These are phyloP conservation scores for Backusella circina DNA, from an alignment of 192 early-diverging fungal genomes.

Conservation along the genomic window DNA sequence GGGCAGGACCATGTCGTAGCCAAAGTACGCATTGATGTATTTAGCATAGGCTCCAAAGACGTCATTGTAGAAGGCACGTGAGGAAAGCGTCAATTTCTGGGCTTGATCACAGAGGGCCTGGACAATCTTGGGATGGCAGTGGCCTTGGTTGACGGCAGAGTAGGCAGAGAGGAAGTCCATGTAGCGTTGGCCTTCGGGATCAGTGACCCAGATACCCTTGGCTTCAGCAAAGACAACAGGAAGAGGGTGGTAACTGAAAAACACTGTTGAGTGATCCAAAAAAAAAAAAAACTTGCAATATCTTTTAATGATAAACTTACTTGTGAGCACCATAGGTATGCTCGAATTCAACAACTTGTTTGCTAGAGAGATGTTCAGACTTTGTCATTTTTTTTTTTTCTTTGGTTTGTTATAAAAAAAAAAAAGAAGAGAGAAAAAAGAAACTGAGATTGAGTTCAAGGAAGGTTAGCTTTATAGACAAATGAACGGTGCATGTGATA, in stretches of 20 bases:
- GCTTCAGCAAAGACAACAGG: constrained; percentile 89
- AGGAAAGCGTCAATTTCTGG: constrained; percentile 76
- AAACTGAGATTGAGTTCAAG: neutral
- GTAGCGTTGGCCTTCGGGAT: constrained; percentile 86
- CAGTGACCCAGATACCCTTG: constrained; percentile 90
- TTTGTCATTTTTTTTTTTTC: neutral
- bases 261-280: neutral
- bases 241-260: constrained; percentile 87
- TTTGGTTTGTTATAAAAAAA: neutral
- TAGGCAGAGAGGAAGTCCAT: constrained; percentile 88
- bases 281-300: neutral
- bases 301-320: constrained; percentile 30
- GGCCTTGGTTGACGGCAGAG: constrained; percentile 86
- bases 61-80: constrained; percentile 97
- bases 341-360: constrained; percentile 70
- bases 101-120: constrained; percentile 90
- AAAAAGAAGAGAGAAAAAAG: neutral
- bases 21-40: constrained; percentile 92
- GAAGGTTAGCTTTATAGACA: neutral
- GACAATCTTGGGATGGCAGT: constrained; percentile 95
- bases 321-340: constrained; percentile 93
- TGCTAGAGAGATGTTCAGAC: constrained; percentile 16
- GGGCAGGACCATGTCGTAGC: constrained; percentile 96
- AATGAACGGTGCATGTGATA: neutral
- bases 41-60: constrained; percentile 87